Conservation (phyloP, 257 asterid genomes). For the Plectranthus barbatus region DNA sequence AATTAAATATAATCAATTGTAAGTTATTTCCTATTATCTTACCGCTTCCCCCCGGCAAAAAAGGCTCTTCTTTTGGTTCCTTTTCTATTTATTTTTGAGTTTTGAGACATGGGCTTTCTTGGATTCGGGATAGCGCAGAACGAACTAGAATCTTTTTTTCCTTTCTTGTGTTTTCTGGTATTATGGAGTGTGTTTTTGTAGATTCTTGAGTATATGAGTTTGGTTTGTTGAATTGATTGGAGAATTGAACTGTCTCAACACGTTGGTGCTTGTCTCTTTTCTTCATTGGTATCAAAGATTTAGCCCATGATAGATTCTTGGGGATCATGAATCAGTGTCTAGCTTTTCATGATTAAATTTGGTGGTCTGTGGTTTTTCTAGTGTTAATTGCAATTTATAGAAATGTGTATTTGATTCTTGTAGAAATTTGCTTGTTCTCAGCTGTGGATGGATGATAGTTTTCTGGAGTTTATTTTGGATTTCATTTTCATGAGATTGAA, state of each 20-base stretch:
- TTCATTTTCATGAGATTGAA: background rate
- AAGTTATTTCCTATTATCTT: background rate
- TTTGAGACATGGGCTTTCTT: slow-evolving; percentile 4
- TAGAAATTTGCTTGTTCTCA: background rate
- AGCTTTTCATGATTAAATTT: background rate
- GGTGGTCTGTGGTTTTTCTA: too few relatives aligned
- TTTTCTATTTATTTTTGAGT: background rate
- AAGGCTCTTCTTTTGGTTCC: background rate
- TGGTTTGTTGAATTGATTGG: background rate
- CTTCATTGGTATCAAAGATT: too few relatives aligned
- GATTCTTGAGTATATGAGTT: background rate
- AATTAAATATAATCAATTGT: background rate
- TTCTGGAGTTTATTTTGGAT: background rate
- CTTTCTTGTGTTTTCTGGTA: background rate
- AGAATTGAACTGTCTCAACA: background rate
- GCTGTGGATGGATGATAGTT: background rate
- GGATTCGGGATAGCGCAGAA: too few relatives aligned
- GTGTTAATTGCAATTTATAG: too few relatives aligned
- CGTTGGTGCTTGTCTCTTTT: background rate
- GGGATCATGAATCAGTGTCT: too few relatives aligned
- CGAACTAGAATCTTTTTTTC: background rate
- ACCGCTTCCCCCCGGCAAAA: background rate
- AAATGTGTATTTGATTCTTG: too few relatives aligned
- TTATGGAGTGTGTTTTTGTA: background rate
- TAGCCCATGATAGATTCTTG: too few relatives aligned